Conservation (phyloP, 2,329 filamentous ascomycete genomes). For the Helotiales sp. region DNA sequence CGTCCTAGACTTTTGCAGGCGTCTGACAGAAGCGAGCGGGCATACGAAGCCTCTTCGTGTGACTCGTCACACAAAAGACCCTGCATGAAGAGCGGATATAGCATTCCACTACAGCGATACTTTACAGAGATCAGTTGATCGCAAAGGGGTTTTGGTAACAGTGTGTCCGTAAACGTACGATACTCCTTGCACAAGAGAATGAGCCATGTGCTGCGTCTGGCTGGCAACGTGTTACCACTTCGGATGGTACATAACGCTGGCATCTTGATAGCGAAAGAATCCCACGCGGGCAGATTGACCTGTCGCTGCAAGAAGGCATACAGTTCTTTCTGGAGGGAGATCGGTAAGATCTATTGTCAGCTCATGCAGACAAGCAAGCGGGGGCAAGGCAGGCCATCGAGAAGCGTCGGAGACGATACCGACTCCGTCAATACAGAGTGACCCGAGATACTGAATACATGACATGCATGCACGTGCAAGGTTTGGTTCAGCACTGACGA, state of each 20-base stretch:
- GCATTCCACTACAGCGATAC: neutral
- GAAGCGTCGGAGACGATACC: neutral
- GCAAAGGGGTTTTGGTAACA: no score
- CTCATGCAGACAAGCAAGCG: neutral
- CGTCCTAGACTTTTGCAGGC: neutral
- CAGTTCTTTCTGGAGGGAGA: neutral
- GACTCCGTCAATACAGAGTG: neutral
- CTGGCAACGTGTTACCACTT: neutral
- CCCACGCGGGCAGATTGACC: neutral
- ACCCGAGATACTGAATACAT: neutral
- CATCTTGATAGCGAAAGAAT: neutral
- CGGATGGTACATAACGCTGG: neutral
- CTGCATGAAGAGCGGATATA: neutral
- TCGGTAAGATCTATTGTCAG: neutral
- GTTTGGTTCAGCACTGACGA: no score
- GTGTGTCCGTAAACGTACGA: no score
- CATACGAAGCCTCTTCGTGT: neutral
- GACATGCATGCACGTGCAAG: neutral
- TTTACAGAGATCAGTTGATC: neutral
- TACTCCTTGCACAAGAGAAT: neutral
- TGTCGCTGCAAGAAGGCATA: neutral
- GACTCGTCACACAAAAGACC: constrained; percentile 8
- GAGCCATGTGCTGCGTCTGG: neutral
- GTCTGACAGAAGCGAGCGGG: neutral
- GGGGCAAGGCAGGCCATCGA: neutral